Evolutionary conservation across 345 rosid species (phyloP), one percentile per base, ranked within the genome.

Genomic region (Linum usitatissimum): DNA sequence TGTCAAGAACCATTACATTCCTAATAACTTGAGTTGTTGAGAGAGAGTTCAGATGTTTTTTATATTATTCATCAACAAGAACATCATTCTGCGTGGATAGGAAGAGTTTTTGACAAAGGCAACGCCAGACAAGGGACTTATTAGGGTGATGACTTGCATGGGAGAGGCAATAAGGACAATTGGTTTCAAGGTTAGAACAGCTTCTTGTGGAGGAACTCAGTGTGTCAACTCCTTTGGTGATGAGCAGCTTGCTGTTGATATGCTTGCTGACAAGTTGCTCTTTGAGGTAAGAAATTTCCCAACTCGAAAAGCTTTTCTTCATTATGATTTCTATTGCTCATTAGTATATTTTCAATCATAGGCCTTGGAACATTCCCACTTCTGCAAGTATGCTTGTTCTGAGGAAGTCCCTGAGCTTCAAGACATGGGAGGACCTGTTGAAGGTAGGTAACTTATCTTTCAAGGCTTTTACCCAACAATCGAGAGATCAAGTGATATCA

Each of bases 121-220:
- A 62, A 93, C 97, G 0, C 70, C 86, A 10, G 96, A 93, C 66
- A 93, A 87, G 71, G 96, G 89, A 53, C 70, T 93, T 51, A 76
- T 80, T 62, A 81, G 92, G 67, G 55, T 93, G 75, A 49, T 93
- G 78, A 79, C 73, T 78, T 90, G 89, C 78, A 90, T 90, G 99
- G 92, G 96, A 71, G 99, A 93, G 74, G 99, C 99, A 30, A 59
- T 90, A 53, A 84, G 97, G 66, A 93, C 99, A 34, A 93, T 90
- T 57, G 60, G 97, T 59, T 87, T 83, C 66, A 93, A 93, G 64
- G 97, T 93, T 40, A 87, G 91, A 75, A 93, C 99, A 48, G 97
- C 99, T 73, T 90, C 99, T 64, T 93, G 97, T 70, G 97, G 92
- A 63, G 99, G 96, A 72, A 93, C 97, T 18, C 91, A 93, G 66